A percentile compares a stretch with the other conserved stretches of the same genome.
Evolutionary conservation across 768 basidiomycete species (phyloP).

Genomic region (Dioszegia hungarica): DNA sequence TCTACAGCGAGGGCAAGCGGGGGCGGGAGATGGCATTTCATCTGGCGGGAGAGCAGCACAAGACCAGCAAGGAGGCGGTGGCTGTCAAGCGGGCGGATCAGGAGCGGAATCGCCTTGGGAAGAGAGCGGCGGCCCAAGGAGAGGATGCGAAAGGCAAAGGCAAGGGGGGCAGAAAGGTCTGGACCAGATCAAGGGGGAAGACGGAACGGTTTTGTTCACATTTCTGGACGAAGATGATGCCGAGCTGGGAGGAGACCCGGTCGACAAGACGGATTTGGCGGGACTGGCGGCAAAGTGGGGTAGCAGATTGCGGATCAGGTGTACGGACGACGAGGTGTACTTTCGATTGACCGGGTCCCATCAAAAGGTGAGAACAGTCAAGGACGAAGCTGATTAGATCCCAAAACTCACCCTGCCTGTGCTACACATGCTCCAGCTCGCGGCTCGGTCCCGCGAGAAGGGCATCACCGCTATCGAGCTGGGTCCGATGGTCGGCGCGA

Average conservation of each 20-base stretch:
- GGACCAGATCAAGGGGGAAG: neutral
- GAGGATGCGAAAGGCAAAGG: neutral
- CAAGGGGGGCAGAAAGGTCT: constrained; percentile 4
- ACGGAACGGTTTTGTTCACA: constrained; percentile 7
- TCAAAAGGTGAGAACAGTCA: constrained; percentile 24
- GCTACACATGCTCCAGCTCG: constrained; percentile 32
- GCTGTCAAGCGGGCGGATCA: constrained; percentile 13
- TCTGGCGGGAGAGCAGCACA: constrained; percentile 27
- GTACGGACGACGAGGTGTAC: constrained; percentile 38
- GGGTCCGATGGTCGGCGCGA: constrained; percentile 33
- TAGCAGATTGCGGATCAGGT: constrained; percentile 27
- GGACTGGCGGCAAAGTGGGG: constrained; percentile 32
- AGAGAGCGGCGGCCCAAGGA: neutral
- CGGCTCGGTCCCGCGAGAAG: constrained; percentile 31
- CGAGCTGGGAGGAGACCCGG: neutral
- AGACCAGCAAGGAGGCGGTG: constrained; percentile 24
- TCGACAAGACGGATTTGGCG: constrained; percentile 14
- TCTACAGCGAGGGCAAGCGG: constrained; percentile 24
- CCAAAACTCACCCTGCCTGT: constrained; percentile 26
- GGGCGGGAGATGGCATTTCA: constrained; percentile 31
- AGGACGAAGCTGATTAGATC: constrained; percentile 9
- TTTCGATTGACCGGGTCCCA: constrained; percentile 33
- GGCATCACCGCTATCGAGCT: constrained; percentile 42
- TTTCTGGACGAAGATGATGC: constrained; percentile 26
- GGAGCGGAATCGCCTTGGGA: constrained; percentile 6